A percentile compares a stretch with the other conserved stretches of the same genome.
Evolutionary conservation across 345 rosid species (phyloP).

Genomic region (Arabidopsis arenosa): DNA sequence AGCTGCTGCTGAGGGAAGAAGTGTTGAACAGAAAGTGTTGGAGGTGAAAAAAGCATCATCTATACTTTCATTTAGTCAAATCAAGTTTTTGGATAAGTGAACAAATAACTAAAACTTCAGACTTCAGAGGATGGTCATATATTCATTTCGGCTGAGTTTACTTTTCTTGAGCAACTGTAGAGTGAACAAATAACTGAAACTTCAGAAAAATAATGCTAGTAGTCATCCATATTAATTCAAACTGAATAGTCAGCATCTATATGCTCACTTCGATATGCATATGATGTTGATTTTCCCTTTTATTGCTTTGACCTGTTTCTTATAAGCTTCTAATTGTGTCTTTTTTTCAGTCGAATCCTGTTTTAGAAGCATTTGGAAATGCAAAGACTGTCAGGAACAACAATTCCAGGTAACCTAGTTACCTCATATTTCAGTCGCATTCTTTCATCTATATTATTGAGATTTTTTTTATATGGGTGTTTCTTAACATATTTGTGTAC

Average conservation of each 20-base stretch:
- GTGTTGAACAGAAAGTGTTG: constrained; percentile 97
- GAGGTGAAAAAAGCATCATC: constrained; percentile 61
- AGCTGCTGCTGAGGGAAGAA: constrained; percentile 92
- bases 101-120: constrained; percentile 15
- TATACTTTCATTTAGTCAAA: not conserved
- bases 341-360: constrained; percentile 92
- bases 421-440: not conserved
- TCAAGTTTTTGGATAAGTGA: constrained; percentile 26
- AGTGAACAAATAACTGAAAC: not conserved
- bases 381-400: constrained; percentile 99
- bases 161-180: constrained; percentile 27
- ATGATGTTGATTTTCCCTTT: constrained; percentile 13
- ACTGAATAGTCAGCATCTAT: constrained; percentile 28
- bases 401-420: constrained; percentile 77
- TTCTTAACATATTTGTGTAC: constrained; percentile 31
- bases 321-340: constrained; percentile 28
- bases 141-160: constrained; percentile 8
- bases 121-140: constrained; percentile 24
- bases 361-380: constrained; percentile 98
- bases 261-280: constrained; percentile 5
- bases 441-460: constrained; percentile 6
- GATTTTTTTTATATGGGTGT: not conserved
- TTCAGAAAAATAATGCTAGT: constrained; percentile 23
- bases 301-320: constrained; percentile 20
- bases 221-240: constrained; percentile 14